A percentile compares a stretch with the other conserved stretches of the same genome.
Evolutionary conservation across 768 basidiomycete species (phyloP).

Genomic region (Lentinula edodes): DNA sequence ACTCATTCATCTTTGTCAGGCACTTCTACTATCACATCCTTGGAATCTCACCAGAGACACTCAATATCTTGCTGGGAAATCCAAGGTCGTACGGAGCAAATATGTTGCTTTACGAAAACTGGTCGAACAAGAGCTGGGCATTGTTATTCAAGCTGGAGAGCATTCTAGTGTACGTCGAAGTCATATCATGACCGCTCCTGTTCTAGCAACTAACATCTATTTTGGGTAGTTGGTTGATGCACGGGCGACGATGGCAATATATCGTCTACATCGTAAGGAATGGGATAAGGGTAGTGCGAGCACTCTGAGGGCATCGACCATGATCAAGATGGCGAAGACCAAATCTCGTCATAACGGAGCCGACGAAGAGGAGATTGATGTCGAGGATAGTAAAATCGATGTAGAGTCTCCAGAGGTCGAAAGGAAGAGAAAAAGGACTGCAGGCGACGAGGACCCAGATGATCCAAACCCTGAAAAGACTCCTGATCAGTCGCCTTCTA

Average conservation of each 20-base stretch:
- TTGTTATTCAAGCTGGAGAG: slow-evolving; percentile 83
- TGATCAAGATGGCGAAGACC: not conserved
- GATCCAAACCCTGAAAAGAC: slow-evolving; percentile 3
- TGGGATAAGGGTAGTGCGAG: slow-evolving; percentile 65
- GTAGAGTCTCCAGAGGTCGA: slow-evolving; percentile 2
- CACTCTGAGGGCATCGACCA: not conserved
- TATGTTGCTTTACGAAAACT: slow-evolving; percentile 76
- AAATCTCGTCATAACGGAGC: not conserved
- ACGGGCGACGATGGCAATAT: slow-evolving; percentile 92
- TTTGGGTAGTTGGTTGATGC: slow-evolving; percentile 77
- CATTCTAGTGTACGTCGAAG: slow-evolving; percentile 74
- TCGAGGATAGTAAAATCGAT: not conserved
- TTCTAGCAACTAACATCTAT: not conserved
- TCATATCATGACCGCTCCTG: not conserved
- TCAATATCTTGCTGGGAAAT: slow-evolving; percentile 54
- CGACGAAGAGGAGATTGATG: not conserved
- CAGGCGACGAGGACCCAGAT: slow-evolving; percentile 11
- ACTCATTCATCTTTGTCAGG: slow-evolving; percentile 28
- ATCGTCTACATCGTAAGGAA: slow-evolving; percentile 70
- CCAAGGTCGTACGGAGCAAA: slow-evolving; percentile 55
- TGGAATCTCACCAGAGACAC: slow-evolving; percentile 62
- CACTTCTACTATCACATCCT: slow-evolving; percentile 68
- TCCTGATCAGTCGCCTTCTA: not conserved
- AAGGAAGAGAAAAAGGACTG: slow-evolving; percentile 13
- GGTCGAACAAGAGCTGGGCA: slow-evolving; percentile 70